Conservation (phyloP, 768 basidiomycete genomes). For the Russula lepida region DNA sequence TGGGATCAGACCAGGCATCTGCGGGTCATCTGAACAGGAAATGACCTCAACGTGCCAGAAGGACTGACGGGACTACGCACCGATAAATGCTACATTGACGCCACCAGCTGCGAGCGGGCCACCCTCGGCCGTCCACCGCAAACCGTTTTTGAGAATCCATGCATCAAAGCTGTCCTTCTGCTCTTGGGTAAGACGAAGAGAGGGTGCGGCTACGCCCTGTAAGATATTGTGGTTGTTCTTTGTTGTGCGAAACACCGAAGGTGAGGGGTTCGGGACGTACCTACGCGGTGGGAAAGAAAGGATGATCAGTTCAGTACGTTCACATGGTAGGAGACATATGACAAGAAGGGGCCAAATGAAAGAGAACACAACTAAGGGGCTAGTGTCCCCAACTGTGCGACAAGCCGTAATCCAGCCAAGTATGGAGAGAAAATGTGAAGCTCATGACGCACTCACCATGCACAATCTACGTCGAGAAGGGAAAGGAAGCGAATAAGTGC, state of each 20-base stretch:
- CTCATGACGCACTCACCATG: slow-evolving; percentile 53
- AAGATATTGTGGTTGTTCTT: slow-evolving; percentile 95
- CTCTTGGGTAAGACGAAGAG: slow-evolving; percentile 67
- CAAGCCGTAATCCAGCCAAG: slow-evolving; percentile 11
- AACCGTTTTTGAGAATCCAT: slow-evolving; percentile 86
- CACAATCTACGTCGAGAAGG: slow-evolving; percentile 69
- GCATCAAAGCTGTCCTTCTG: slow-evolving; percentile 74
- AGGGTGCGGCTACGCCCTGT: slow-evolving; percentile 81
- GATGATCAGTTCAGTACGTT: background rate
- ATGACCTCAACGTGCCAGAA: background rate
- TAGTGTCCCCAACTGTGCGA: background rate
- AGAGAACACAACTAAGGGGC: background rate
- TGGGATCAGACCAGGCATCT: slow-evolving; percentile 91
- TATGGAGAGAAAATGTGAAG: background rate
- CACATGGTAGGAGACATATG: slow-evolving; percentile 1
- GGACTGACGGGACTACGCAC: slow-evolving; percentile 29
- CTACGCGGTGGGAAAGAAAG: slow-evolving; percentile 30
- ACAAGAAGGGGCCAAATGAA: background rate
- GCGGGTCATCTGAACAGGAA: slow-evolving; percentile 60
- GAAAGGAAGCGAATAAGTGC: slow-evolving; percentile 82
- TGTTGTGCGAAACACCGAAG: slow-evolving; percentile 85
- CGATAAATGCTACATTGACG: slow-evolving; percentile 85
- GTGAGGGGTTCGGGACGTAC: slow-evolving; percentile 86
- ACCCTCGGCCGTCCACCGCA: slow-evolving; percentile 80
- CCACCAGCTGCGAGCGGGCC: slow-evolving; percentile 78